These are phyloP conservation scores for Omphalea diandra DNA, from an alignment of 441 rosid species.

Conservation along the genomic window DNA sequence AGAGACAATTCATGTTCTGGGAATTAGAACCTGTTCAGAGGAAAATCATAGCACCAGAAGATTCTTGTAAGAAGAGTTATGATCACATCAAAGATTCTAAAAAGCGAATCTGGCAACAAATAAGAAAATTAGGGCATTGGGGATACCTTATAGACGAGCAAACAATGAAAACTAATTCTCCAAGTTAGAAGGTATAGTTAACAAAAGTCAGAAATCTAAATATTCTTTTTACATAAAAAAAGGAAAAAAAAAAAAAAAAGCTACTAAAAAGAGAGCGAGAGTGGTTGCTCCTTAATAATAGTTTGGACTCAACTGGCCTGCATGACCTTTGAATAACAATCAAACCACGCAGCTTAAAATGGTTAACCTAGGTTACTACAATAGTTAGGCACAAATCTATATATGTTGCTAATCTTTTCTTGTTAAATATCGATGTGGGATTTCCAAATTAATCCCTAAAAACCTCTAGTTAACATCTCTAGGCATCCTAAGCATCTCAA, in stretches of 20 bases:
- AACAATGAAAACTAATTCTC: not conserved
- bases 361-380: too few species aligned
- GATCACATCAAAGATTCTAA: not conserved
- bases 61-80: not conserved
- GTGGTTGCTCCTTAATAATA: too few species aligned
- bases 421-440: too few species aligned
- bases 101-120: not conserved
- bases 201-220: not conserved
- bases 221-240: not conserved
- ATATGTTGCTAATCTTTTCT: too few species aligned
- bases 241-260: not conserved
- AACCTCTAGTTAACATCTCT: too few species aligned
- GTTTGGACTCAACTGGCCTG: too few species aligned
- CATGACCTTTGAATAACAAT: too few species aligned
- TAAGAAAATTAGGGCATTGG: not conserved
- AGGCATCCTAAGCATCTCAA: too few species aligned
- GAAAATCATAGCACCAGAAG: not conserved
- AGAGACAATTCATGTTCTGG: not conserved
- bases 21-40: not conserved
- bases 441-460: too few species aligned
- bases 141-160: not conserved
- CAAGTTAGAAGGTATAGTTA: not conserved
- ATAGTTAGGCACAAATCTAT: too few species aligned
- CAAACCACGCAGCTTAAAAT: too few species aligned
- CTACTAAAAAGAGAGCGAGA: too few species aligned